Conservation (phyloP, 805 yeast species). For the Pichia nanzhaoensis region DNA sequence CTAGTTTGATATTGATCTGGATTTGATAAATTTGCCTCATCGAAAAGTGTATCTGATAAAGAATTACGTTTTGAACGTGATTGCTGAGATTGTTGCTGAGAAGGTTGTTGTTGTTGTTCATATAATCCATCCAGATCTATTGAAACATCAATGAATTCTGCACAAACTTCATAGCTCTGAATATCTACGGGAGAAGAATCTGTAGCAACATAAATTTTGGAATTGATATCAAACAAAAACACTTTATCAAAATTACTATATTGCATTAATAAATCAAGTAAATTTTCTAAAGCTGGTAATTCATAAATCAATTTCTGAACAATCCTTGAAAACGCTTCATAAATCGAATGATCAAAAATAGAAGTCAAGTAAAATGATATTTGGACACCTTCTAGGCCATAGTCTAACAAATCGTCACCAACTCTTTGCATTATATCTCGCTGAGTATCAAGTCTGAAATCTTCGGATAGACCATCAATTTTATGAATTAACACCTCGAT, state of each 20-base stretch:
- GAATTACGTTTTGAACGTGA: constrained; percentile 4
- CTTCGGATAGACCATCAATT: constrained; percentile 92
- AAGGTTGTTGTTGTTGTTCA: constrained; percentile 23
- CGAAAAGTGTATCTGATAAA: constrained; percentile 2
- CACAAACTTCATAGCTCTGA: constrained; percentile 93
- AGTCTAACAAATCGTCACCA: constrained; percentile 84
- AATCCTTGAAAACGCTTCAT: constrained; percentile 90
- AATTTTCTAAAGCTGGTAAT: constrained; percentile 77
- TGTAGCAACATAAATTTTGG: constrained; percentile 92
- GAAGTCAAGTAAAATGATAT: constrained; percentile 88
- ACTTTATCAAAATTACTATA: constrained; percentile 90
- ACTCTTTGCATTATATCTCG: constrained; percentile 95
- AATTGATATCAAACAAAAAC: constrained; percentile 82
- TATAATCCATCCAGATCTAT: constrained; percentile 78
- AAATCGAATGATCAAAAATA: constrained; percentile 91
- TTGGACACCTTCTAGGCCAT: constrained; percentile 87
- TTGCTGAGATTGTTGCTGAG: neutral
- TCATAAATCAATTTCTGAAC: constrained; percentile 89
- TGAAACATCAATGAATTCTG: constrained; percentile 93
- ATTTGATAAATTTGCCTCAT: constrained; percentile 1
- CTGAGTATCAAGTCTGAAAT: constrained; percentile 88
- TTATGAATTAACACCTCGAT: constrained; percentile 93
- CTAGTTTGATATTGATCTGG: constrained; percentile 2
- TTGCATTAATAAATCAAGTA: constrained; percentile 82
- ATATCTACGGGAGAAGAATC: constrained; percentile 95